Base-by-base conservation (phyloP, 768 basidiomycete genomes). In the Mycena vulgaris region DNA sequence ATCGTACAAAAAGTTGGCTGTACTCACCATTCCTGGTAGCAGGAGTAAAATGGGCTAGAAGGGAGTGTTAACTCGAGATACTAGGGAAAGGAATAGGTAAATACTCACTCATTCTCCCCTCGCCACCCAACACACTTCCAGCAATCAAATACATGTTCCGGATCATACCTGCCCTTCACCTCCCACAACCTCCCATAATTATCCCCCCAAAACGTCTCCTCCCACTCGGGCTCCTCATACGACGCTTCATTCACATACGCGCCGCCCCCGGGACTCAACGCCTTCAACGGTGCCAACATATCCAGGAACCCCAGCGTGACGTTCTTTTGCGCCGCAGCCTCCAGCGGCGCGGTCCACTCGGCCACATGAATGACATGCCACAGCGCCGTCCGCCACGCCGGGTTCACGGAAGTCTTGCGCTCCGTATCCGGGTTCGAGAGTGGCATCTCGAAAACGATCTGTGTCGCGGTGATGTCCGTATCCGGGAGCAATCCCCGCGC, bases 131-230 rank as follows among this genome's bases (percentile, higher is more conserved):
- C 40, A 55, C 63, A 64, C 63, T 64, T 64, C 63, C 63, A 64
- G 52, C 63, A 64, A 55, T 64, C 63, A 58, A 73, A 68, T 21
- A 73, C 33, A 31, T 70, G 69, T 21, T 67, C 59, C 33, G 68
- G 68, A 61, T 67, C 68, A 61, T 63, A 70, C 42, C 52, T 63
- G 35, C 66, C 65, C 48, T 70, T 73, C 48, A 70, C 58, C 19
- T 64, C 31, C 53, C 66, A 45, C 45, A 70, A 55, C 23, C 64
- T 37, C n/a, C 63, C 55, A 47, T 70, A 70, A 40, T 70, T 47
- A 56, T 56, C 51, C 25, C 68, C 72, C 45, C 61, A 73, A 42
- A 73, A 73, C 14, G 57, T 65, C 45, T 53, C 42, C 58, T 73
- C 65, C 63, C 62, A 73, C 52, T 73, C 71, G 30, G 63, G 68